A percentile compares a stretch with the other conserved stretches of the same genome.
Conservation (phyloP, 2,329 filamentous ascomycete genomes). For the Ceratocystis huliohia region DNA sequence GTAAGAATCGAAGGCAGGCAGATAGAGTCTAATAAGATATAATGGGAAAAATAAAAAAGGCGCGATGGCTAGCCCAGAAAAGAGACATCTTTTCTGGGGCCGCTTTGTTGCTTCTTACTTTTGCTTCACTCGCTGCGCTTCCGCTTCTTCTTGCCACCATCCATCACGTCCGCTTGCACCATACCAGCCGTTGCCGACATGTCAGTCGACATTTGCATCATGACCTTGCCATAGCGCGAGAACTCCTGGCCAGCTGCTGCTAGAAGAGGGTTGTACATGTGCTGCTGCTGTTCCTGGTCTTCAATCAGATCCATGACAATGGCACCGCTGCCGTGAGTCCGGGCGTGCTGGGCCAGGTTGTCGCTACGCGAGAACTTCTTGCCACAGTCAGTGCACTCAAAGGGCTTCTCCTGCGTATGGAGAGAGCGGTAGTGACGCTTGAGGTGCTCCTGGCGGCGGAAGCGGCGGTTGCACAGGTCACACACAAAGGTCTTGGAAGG, state of each 20-base stretch:
- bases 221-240: constrained; percentile 56
- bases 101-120: background rate
- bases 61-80: background rate
- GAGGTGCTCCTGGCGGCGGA: constrained; percentile 94
- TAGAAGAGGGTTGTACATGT: constrained; percentile 33
- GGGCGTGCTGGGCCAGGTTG: constrained; percentile 89
- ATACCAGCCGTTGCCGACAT: constrained; percentile 41
- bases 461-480: constrained; percentile 88
- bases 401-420: constrained; percentile 97
- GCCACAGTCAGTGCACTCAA: constrained; percentile 91
- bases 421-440: constrained; percentile 98
- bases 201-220: constrained; percentile 69
- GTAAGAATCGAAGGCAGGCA: constrained; percentile 15
- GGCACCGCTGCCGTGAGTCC: constrained; percentile 81
- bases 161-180: constrained; percentile 38
- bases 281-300: constrained; percentile 40
- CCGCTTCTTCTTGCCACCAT: constrained; percentile 43
- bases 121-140: constrained; percentile 54
- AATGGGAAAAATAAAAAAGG: background rate
- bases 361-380: constrained; percentile 99
- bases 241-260: constrained; percentile 43
- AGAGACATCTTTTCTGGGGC: background rate
- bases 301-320: constrained; percentile 85
- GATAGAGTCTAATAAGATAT: background rate
- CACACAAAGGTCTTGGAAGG: constrained; percentile 98